phyloP scores from a whole-genome alignment of 768 basidiomycete genomes.

The Pleurotus platypus region DNA sequence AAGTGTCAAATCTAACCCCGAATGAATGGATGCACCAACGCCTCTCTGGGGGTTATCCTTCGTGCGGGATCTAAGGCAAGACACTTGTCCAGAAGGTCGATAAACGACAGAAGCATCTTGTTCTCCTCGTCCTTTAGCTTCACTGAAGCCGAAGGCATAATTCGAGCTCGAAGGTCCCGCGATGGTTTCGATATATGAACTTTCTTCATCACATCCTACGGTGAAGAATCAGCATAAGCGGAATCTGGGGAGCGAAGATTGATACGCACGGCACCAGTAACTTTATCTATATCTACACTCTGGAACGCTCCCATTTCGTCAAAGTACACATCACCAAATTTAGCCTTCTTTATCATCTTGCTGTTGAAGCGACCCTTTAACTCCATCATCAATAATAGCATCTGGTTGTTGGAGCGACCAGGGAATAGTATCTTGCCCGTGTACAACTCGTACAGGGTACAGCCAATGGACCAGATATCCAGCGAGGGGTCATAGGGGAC shows the following conservation, averaged over 20 bases:
- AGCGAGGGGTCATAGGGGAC: conserved; percentile 91
- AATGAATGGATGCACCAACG: conserved; percentile 84
- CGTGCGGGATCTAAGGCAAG: conserved; percentile 82
- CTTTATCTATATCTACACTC: conserved; percentile 78
- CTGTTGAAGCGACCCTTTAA: conserved; percentile 90
- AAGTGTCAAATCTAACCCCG: conserved; percentile 33
- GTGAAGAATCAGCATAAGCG: conserved; percentile 15
- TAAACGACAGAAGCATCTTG: conserved; percentile 73
- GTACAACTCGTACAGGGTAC: conserved; percentile 94
- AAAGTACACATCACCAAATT: conserved; percentile 90
- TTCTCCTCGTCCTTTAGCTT: conserved; percentile 89
- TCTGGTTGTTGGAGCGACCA: conserved; percentile 95
- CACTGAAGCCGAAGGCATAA: conserved; percentile 75
- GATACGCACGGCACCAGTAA: conserved; percentile 74
- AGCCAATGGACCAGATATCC: conserved; percentile 96
- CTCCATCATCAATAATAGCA: conserved; percentile 98
- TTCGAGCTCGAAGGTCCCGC: conserved; percentile 74
- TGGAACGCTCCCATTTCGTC: conserved; percentile 89
- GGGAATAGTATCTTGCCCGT: conserved; percentile 98
- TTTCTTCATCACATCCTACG: conserved; percentile 78
- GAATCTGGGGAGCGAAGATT: not conserved
- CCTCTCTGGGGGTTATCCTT: conserved; percentile 87
- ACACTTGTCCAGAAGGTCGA: conserved; percentile 91
- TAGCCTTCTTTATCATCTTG: conserved; percentile 92
- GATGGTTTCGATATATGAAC: conserved; percentile 81